Percentiles rank a stretch among this genome's conserved stretches.
These are phyloP conservation scores for Mycena filopes DNA, from an alignment of 768 basidiomycete species.

Conservation along the genomic window DNA sequence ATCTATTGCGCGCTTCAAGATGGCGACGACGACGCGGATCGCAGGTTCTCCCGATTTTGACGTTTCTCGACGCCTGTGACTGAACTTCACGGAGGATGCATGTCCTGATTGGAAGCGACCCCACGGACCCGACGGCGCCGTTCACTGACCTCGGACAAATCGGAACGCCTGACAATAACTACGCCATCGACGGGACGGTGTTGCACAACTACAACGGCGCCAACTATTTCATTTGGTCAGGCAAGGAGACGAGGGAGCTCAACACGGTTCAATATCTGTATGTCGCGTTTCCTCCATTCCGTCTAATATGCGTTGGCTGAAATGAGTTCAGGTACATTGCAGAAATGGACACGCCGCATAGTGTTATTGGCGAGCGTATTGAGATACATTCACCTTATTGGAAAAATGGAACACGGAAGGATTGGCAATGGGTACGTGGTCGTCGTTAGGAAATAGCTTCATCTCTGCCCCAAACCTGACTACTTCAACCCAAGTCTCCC, in stretches of 20 bases:
- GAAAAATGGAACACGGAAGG: constrained; percentile 19
- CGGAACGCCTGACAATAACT: constrained; percentile 18
- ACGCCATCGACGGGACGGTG: constrained; percentile 22
- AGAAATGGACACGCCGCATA: constrained; percentile 21
- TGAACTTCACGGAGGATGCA: constrained; percentile 16
- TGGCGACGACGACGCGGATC: constrained; percentile 16
- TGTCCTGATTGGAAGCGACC: constrained; percentile 13
- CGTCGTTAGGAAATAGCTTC: too few species aligned
- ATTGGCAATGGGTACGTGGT: constrained; percentile 20
- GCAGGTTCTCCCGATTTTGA: neutral
- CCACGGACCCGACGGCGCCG: constrained; percentile 19
- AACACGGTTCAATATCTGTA: constrained; percentile 25
- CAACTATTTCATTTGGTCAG: constrained; percentile 28
- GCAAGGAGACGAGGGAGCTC: constrained; percentile 16
- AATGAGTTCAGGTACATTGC: constrained; percentile 16
- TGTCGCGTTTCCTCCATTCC: neutral
- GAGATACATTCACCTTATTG: constrained; percentile 25
- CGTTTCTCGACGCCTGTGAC: too few species aligned
- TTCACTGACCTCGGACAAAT: constrained; percentile 21
- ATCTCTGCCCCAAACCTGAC: too few species aligned
- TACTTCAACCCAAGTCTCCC: neutral
- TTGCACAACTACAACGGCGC: constrained; percentile 19
- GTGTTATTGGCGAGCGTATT: constrained; percentile 7
- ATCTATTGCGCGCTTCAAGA: constrained; percentile 25
- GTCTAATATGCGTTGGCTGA: neutral